Base-by-base conservation (phyloP, 495 filamentous ascomycete genomes). In the Astrothelium macrocarpum region DNA sequence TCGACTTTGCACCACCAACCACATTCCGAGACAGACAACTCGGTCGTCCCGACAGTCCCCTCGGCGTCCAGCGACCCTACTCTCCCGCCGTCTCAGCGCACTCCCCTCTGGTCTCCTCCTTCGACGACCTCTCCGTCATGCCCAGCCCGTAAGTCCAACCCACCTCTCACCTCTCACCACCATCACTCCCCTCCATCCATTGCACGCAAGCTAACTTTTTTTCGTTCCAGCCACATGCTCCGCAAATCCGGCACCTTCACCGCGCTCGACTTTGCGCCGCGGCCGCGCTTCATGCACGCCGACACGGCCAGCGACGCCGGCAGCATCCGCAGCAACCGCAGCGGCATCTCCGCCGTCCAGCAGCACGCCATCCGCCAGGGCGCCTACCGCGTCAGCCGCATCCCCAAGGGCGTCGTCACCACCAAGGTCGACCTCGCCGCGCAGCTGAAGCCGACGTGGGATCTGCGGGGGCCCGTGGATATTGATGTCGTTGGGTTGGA, bases 141-240 rank as follows among this genome's bases (percentile, higher is more conserved):
- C 94, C 95, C 43, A 95, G 90, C 80, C 90, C 93, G 87, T 93
- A 86, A 88, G 90, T 90, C 66, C 64, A n/a, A n/a, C n/a, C n/a
- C n/a, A n/a, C n/a, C n/a, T n/a, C n/a, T n/a, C n/a, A n/a, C n/a
- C n/a, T n/a, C n/a, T n/a, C n/a, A n/a, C n/a, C n/a, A 32, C 34
- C 36, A 63, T 31, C 1, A 12, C 12, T 32, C 2, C 20, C 60
- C 43, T 26, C 34, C 34, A 39, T 14, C 34, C 34, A 39, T 5
- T 11, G 42, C 26, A 26, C 49, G 2, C 20, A 9, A 28, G 14
- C 28, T 32, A 34, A 5, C 23, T 59, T n/a, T 18, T 10, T 16
- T 36, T 25, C 11, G 31, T 9, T 66, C 65, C 14, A 65, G 90
- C 23, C 89, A 97, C 76, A 75, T 85, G 56, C 84, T 98, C 60